phyloP scores from a whole-genome alignment of 148 eudicot species.

The Heliosperma pusillum region DNA sequence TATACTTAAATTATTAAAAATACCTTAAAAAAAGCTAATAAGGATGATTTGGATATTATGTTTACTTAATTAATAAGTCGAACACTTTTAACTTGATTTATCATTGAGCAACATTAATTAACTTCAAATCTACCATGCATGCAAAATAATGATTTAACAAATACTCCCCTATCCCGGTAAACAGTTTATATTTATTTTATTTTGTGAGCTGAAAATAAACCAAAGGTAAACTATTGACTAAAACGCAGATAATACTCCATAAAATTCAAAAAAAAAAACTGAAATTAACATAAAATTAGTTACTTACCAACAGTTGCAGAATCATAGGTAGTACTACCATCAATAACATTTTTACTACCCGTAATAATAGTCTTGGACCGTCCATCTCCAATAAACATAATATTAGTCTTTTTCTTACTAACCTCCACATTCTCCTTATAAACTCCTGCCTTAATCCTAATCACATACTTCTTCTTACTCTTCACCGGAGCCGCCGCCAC shows the following conservation, averaged over 20 bases:
- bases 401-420: slow-evolving; percentile 46
- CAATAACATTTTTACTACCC: slow-evolving; percentile 55
- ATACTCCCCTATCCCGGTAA: too few species aligned
- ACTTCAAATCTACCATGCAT: neutral
- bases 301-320: slow-evolving; percentile 77
- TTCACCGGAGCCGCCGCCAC: slow-evolving; percentile 65
- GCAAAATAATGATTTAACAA: too few species aligned
- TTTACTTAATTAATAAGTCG: too few species aligned
- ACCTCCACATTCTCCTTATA: slow-evolving; percentile 73
- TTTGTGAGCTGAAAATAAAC: too few species aligned
- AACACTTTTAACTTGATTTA: too few species aligned
- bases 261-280: neutral
- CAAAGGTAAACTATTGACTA: too few species aligned
- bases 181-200: too few species aligned
- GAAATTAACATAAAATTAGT: neutral
- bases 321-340: slow-evolving; percentile 70
- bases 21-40: too few species aligned
- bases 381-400: slow-evolving; percentile 82
- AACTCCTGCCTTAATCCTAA: slow-evolving; percentile 68
- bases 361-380: slow-evolving; percentile 62
- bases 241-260: too few species aligned
- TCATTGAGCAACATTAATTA: neutral
- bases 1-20: too few species aligned
- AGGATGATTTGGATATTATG: too few species aligned
- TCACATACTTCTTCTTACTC: slow-evolving; percentile 56